A percentile compares a stretch with the other conserved stretches of the same genome.
Conservation (phyloP, 495 filamentous ascomycete genomes). For the Aspergillus bridgeri region DNA sequence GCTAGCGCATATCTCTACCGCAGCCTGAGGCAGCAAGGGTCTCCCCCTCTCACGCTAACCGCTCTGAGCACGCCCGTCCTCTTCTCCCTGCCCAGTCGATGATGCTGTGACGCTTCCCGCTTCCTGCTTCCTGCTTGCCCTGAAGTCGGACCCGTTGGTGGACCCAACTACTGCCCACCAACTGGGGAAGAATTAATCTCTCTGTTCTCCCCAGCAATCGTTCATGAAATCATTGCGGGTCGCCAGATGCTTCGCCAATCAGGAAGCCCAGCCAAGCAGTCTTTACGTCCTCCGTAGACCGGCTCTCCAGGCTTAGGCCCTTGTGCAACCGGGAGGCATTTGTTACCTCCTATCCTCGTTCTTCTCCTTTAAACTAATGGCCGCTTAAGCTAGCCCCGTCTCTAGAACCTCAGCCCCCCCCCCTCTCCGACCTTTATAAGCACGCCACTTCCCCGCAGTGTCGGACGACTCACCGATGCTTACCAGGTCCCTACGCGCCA, state of each 20-base stretch:
- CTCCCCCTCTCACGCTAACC: too few relatives aligned
- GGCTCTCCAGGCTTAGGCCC: too few relatives aligned
- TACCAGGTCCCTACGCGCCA: background rate
- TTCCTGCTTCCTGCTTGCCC: too few relatives aligned
- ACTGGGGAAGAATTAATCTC: too few relatives aligned
- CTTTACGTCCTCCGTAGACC: too few relatives aligned
- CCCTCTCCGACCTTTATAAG: background rate
- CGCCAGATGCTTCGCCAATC: background rate
- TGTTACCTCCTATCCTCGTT: background rate
- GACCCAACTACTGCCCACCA: too few relatives aligned
- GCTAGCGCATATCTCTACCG: too few relatives aligned
- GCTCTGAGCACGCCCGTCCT: too few relatives aligned
- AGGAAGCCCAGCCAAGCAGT: background rate
- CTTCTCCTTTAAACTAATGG: background rate
- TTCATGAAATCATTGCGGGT: background rate
- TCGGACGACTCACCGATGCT: background rate
- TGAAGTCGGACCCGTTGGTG: too few relatives aligned
- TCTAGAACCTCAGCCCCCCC: background rate
- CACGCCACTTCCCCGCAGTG: background rate
- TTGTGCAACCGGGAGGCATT: background rate
- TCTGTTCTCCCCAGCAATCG: background rate
- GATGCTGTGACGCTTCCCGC: too few relatives aligned
- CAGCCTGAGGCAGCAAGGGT: too few relatives aligned
- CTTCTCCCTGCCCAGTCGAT: too few relatives aligned
- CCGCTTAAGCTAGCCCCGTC: background rate